Conservation (phyloP, 1,139 yeast species). For the Hyphopichia pseudoburtonii region DNA sequence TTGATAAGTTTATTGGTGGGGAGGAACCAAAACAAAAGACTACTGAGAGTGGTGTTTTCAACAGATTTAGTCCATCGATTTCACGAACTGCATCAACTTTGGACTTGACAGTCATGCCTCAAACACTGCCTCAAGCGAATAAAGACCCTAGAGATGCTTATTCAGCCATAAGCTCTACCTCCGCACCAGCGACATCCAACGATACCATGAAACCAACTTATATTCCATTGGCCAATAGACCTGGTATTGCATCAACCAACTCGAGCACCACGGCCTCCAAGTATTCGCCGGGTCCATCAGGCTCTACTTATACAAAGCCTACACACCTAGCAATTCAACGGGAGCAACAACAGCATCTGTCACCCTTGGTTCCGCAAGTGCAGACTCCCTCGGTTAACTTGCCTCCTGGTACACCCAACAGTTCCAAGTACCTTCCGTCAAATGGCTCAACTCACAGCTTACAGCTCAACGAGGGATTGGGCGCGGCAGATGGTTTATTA, state of each 20-base stretch:
- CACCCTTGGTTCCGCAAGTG: slow-evolving; percentile 1
- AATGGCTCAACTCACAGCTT: slow-evolving; percentile 25
- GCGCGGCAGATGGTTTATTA: neutral
- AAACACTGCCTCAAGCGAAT: slow-evolving; percentile 6
- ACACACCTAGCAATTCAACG: slow-evolving; percentile 1
- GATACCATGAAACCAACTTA: neutral
- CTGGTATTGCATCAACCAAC: neutral
- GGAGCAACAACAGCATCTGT: neutral
- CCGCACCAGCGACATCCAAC: neutral
- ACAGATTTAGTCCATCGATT: slow-evolving; percentile 67
- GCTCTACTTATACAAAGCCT: slow-evolving; percentile 3
- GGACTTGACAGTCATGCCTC: slow-evolving; percentile 33
- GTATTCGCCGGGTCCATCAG: slow-evolving; percentile 15
- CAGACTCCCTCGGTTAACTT: slow-evolving; percentile 6
- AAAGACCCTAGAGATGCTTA: neutral
- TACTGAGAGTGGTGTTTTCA: slow-evolving; percentile 61
- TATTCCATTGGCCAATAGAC: neutral
- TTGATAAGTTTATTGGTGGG: slow-evolving; percentile 91
- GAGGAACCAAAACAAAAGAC: slow-evolving; percentile 51
- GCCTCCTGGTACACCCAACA: neutral
- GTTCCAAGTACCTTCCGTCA: slow-evolving; percentile 28
- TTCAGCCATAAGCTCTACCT: neutral
- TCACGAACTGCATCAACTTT: slow-evolving; percentile 53
- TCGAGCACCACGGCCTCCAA: slow-evolving; percentile 11
- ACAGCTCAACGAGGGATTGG: slow-evolving; percentile 8